A percentile compares a stretch with the other conserved stretches of the same genome.
These are phyloP conservation scores for Yamadazyma mexicana DNA, from an alignment of 1,139 yeast species.

Conservation along the genomic window DNA sequence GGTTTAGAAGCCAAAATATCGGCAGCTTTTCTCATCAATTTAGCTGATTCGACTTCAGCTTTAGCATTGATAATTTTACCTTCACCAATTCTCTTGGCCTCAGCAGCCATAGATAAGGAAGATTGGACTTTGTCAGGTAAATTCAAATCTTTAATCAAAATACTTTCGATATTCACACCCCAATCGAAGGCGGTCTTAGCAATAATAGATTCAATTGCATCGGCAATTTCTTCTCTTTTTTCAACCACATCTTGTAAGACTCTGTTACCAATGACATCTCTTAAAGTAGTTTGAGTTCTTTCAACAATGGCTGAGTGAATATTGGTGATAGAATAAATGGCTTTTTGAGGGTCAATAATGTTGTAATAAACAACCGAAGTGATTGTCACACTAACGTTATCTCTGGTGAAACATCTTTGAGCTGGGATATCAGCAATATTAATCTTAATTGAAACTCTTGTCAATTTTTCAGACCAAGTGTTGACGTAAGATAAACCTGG, in stretches of 20 bases:
- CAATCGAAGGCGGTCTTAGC: slow-evolving; percentile 65
- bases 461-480: slow-evolving; percentile 60
- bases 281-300: slow-evolving; percentile 72
- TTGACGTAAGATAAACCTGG: slow-evolving; percentile 71
- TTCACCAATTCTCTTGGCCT: slow-evolving; percentile 76
- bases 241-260: slow-evolving; percentile 73
- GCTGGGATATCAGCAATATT: slow-evolving; percentile 67
- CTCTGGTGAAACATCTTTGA: slow-evolving; percentile 68
- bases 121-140: slow-evolving; percentile 59
- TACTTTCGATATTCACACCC: slow-evolving; percentile 73
- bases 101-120: slow-evolving; percentile 73
- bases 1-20: slow-evolving; percentile 74
- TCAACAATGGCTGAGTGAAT: slow-evolving; percentile 63
- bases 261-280: slow-evolving; percentile 73
- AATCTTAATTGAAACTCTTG: slow-evolving; percentile 55
- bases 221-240: slow-evolving; percentile 72
- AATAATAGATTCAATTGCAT: slow-evolving; percentile 61
- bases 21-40: slow-evolving; percentile 77
- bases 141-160: slow-evolving; percentile 66
- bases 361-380: slow-evolving; percentile 72
- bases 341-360: slow-evolving; percentile 68
- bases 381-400: slow-evolving; percentile 61
- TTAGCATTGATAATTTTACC: slow-evolving; percentile 73
- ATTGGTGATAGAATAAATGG: slow-evolving; percentile 57
- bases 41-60: slow-evolving; percentile 77